Percentiles rank a stretch among this genome's conserved stretches.
Conservation (phyloP, 306 rosid genomes). For the Quillaja saponaria region DNA sequence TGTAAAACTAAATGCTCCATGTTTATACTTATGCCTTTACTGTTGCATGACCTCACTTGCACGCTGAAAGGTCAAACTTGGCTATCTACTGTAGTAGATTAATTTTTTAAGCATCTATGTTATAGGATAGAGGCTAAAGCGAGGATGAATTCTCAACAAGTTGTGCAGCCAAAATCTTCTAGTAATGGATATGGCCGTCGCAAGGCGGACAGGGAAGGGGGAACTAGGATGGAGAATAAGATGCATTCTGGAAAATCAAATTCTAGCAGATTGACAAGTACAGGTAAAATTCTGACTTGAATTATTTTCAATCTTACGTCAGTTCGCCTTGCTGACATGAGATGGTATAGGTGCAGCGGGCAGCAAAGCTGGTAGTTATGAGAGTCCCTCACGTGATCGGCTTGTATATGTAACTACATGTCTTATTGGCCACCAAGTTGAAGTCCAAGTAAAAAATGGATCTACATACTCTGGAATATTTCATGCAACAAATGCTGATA, state of each 20-base stretch:
- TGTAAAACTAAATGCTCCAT: neutral
- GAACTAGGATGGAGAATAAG: slow-evolving; percentile 57
- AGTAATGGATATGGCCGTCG: slow-evolving; percentile 84
- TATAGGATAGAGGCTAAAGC: slow-evolving; percentile 50
- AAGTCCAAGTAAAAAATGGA: slow-evolving; percentile 91
- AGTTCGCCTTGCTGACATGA: slow-evolving; percentile 31
- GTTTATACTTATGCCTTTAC: too few species aligned
- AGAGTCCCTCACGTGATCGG: slow-evolving; percentile 74
- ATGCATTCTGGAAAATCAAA: slow-evolving; percentile 64
- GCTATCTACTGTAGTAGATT: slow-evolving; percentile 21
- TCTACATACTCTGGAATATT: slow-evolving; percentile 86
- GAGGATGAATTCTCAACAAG: slow-evolving; percentile 74
- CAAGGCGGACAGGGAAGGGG: slow-evolving; percentile 75
- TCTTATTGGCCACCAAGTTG: slow-evolving; percentile 90
- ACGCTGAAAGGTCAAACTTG: neutral
- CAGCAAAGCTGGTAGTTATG: slow-evolving; percentile 54
- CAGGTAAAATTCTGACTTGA: slow-evolving; percentile 42
- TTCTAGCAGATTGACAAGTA: slow-evolving; percentile 50
- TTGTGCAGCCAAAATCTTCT: slow-evolving; percentile 62
- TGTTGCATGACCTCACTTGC: too few species aligned
- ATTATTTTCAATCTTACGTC: slow-evolving; percentile 20
- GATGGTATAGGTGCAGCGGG: slow-evolving; percentile 47
- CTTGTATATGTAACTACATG: slow-evolving; percentile 66
- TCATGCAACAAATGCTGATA: slow-evolving; percentile 73
- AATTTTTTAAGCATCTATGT: slow-evolving; percentile 11